Evolutionary conservation across 768 basidiomycete species (phyloP).

Genomic region (Lactarius akahatsu): DNA sequence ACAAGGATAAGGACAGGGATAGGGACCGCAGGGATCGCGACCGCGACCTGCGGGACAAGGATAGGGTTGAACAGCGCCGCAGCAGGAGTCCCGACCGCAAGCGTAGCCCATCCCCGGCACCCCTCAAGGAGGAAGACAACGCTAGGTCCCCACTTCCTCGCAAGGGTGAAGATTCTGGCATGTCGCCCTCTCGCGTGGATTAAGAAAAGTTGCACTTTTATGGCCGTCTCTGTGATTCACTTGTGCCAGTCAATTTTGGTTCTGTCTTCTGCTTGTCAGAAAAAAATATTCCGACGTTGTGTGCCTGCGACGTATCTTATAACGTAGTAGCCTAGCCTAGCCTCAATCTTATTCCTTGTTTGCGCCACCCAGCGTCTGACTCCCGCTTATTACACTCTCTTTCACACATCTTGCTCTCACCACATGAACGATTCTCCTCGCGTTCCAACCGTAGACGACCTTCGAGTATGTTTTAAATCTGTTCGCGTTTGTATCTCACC

Average conservation of each 20-base stretch:
- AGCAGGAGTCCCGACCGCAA: constrained; percentile 51
- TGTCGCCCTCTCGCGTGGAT: constrained; percentile 51
- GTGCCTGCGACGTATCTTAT: constrained; percentile 15
- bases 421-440: not conserved
- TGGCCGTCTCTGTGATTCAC: constrained; percentile 8
- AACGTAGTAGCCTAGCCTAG: constrained; percentile 11
- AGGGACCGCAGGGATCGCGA: constrained; percentile 39
- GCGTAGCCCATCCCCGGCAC: constrained; percentile 46
- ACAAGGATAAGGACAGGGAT: constrained; percentile 32
- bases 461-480: constrained; percentile 30
- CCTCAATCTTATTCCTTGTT: not conserved
- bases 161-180: constrained; percentile 47
- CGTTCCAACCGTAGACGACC: constrained; percentile 38
- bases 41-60: constrained; percentile 39
- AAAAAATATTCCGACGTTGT: constrained; percentile 4
- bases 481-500: not conserved
- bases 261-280: not conserved
- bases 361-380: not conserved
- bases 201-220: constrained; percentile 38
- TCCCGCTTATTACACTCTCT: too few species aligned
- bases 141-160: constrained; percentile 55
- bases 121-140: constrained; percentile 41
- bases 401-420: not conserved
- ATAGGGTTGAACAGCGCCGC: constrained; percentile 40
- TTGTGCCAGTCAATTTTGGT: constrained; percentile 11